Conservation (phyloP, 1,284 basidiomycete genomes). For the Pseudozyma hubeiensis region DNA sequence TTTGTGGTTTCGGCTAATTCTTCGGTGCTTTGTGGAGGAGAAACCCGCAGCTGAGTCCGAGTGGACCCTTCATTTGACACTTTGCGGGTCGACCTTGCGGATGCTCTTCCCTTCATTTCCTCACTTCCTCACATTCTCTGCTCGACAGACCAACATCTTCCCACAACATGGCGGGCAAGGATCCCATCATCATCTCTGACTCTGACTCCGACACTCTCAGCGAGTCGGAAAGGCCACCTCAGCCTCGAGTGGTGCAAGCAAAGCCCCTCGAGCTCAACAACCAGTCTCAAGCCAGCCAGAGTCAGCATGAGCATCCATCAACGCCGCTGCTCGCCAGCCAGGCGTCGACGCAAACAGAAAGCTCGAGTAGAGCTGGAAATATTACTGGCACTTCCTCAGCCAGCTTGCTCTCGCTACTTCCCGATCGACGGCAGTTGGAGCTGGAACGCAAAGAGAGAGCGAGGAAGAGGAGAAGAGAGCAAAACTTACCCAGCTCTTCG, state of each 20-base stretch:
- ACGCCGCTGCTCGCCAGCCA: background rate
- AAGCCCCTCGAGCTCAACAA: background rate
- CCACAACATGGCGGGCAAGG: slow-evolving; percentile 10
- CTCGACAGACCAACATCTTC: background rate
- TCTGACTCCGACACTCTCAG: slow-evolving; percentile 47
- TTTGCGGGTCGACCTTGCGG: no score
- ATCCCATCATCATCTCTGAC: slow-evolving; percentile 45
- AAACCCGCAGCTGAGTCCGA: background rate
- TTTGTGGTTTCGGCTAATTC: slow-evolving; percentile 2
- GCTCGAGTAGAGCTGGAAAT: background rate
- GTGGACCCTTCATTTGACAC: no score
- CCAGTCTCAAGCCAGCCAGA: background rate
- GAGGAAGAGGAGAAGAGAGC: slow-evolving; percentile 41
- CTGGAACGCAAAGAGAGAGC: slow-evolving; percentile 51
- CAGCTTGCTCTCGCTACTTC: slow-evolving; percentile 25
- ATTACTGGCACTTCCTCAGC: background rate
- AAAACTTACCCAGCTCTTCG: slow-evolving; percentile 22
- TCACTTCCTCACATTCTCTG: no score
- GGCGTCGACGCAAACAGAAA: background rate
- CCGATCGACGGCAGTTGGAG: slow-evolving; percentile 58
- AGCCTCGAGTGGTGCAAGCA: background rate
- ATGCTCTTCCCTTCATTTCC: no score
- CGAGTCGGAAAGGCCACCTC: slow-evolving; percentile 36
- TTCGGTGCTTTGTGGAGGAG: slow-evolving; percentile 3
- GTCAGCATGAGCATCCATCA: background rate